Percentiles rank a stretch among this genome's conserved stretches.
Conservation (phyloP, 768 basidiomycete species). For the Tephrocybe rancida region DNA sequence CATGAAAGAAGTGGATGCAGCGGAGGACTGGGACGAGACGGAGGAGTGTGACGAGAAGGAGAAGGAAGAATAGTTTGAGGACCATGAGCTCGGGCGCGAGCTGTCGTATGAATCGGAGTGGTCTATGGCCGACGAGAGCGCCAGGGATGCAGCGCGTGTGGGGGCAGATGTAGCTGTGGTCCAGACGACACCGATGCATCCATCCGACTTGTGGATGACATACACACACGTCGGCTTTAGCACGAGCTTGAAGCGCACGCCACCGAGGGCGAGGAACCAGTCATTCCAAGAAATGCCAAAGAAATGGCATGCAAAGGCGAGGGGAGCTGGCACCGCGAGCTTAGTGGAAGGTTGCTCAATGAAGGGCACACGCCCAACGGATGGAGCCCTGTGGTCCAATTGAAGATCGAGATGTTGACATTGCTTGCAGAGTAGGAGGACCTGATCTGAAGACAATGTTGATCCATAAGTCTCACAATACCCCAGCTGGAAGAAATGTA, state of each 20-base stretch:
- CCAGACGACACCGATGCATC: constrained; percentile 30
- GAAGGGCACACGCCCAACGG: not conserved
- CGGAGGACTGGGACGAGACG: constrained; percentile 30
- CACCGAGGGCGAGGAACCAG: constrained; percentile 38
- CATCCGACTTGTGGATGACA: constrained; percentile 28
- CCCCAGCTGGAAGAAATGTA: too few species aligned
- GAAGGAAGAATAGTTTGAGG: constrained; percentile 33
- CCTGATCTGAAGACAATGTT: too few species aligned
- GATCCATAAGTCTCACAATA: too few species aligned
- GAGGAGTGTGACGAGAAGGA: constrained; percentile 31
- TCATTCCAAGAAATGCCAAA: constrained; percentile 35
- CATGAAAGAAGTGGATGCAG: constrained; percentile 17
- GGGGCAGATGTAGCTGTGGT: not conserved
- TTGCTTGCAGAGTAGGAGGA: too few species aligned
- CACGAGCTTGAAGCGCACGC: constrained; percentile 35
- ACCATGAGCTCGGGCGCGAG: constrained; percentile 44
- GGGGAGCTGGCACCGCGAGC: constrained; percentile 25
- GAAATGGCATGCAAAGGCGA: constrained; percentile 36
- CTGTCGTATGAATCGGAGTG: constrained; percentile 19
- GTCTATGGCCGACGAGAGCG: constrained; percentile 4
- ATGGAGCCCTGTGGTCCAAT: too few species aligned
- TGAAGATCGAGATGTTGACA: too few species aligned
- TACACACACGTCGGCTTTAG: constrained; percentile 29
- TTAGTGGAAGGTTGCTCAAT: not conserved
- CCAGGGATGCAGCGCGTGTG: constrained; percentile 8